Percentiles rank a stretch among this genome's conserved stretches.
Evolutionary conservation across 768 basidiomycete genomes (phyloP).

Genomic region (Russula vinacea): DNA sequence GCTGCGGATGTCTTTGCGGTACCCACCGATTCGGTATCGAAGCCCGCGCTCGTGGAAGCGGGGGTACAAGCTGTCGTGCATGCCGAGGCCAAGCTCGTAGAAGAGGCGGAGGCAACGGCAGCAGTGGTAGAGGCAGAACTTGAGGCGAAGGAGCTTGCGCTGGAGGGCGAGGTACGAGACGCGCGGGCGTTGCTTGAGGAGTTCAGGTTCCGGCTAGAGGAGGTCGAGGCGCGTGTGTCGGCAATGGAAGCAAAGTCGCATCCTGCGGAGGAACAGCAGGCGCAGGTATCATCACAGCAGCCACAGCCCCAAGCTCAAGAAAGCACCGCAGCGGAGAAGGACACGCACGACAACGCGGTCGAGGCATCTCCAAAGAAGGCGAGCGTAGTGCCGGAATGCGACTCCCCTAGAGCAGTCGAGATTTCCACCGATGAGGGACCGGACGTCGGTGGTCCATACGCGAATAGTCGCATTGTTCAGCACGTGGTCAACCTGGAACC

Average conservation of each 20-base stretch:
- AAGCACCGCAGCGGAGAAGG: not conserved
- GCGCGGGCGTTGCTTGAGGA: conserved; percentile 34
- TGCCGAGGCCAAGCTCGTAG: not conserved
- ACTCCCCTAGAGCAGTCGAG: not conserved
- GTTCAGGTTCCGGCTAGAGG: conserved; percentile 35
- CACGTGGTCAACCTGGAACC: conserved; percentile 25
- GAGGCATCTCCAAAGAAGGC: not conserved
- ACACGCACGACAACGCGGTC: not conserved
- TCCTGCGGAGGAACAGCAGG: not conserved
- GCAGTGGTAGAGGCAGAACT: not conserved
- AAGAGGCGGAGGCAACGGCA: not conserved
- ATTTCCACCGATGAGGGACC: too few species aligned
- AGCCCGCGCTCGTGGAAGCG: not conserved
- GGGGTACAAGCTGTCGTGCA: conserved; percentile 4
- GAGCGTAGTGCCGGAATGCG: not conserved
- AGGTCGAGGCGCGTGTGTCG: conserved; percentile 35
- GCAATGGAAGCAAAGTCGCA: too few species aligned
- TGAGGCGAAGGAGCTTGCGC: conserved; percentile 29
- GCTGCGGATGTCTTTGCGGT: conserved; percentile 37
- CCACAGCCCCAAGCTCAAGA: not conserved
- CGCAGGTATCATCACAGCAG: not conserved
- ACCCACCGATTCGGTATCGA: not conserved
- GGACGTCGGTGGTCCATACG: not conserved
- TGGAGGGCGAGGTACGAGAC: conserved; percentile 31
- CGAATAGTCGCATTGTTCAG: not conserved